Percentiles rank a stretch among this genome's conserved stretches.
These are phyloP conservation scores for Fusarium mangiferae DNA, from an alignment of 2,329 filamentous ascomycete genomes.

Conservation along the genomic window DNA sequence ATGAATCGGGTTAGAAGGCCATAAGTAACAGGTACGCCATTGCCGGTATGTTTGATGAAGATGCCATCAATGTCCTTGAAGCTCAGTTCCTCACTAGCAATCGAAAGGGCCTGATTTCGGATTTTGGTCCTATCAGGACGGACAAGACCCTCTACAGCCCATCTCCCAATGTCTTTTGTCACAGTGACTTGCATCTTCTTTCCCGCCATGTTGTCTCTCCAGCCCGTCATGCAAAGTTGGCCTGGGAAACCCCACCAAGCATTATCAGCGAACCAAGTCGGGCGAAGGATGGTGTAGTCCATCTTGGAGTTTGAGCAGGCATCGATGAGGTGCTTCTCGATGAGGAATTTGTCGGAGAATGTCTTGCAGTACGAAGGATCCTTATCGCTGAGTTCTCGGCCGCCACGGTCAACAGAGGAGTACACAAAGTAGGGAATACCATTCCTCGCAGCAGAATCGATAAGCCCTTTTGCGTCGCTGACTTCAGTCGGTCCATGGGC, in stretches of 20 bases:
- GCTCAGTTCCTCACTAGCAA: conserved; percentile 41
- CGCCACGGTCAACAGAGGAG: conserved; percentile 71
- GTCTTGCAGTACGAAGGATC: conserved; percentile 44
- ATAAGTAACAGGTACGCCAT: conserved; percentile 37
- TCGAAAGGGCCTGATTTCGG: conserved; percentile 37
- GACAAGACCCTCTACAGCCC: conserved; percentile 34
- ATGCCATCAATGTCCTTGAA: conserved; percentile 35
- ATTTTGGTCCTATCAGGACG: conserved; percentile 27
- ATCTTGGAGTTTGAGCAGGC: conserved; percentile 37
- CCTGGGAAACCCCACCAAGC: conserved; percentile 42
- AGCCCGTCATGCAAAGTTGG: conserved; percentile 42
- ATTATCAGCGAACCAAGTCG: conserved; percentile 44
- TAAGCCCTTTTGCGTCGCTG: conserved; percentile 62
- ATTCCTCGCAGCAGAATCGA: conserved; percentile 61
- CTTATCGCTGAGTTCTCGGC: conserved; percentile 61
- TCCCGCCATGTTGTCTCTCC: conserved; percentile 41
- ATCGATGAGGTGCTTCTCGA: conserved; percentile 66
- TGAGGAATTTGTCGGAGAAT: conserved; percentile 63
- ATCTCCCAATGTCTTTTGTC: conserved; percentile 41
- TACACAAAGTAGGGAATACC: conserved; percentile 69
- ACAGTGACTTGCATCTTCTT: conserved; percentile 42
- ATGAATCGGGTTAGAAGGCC: conserved; percentile 30
- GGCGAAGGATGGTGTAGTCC: conserved; percentile 45
- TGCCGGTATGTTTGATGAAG: conserved; percentile 34
- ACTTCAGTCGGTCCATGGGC: conserved; percentile 52